phyloP scores from a whole-genome alignment of 441 rosid genomes.

The Jatropha podagrica region DNA sequence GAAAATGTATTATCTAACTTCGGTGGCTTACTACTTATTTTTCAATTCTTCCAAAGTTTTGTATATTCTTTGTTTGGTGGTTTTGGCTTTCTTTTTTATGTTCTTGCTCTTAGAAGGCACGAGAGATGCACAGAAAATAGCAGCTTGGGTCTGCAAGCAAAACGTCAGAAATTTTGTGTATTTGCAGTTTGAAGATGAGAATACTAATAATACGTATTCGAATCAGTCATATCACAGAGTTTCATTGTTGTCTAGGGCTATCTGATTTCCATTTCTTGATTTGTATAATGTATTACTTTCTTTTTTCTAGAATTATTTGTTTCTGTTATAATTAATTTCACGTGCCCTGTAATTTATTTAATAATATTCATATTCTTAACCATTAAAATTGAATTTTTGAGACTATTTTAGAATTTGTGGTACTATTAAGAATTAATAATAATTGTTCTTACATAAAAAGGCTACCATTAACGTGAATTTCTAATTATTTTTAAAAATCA shows the following conservation, averaged over 20 bases:
- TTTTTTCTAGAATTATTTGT: too few relatives aligned
- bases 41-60: conserved; percentile 25
- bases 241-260: background rate
- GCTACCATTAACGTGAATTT: too few relatives aligned
- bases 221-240: conserved; percentile 19
- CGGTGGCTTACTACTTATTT: conserved; percentile 33
- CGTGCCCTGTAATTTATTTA: background rate
- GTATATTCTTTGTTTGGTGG: conserved; percentile 24
- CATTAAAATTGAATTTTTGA: too few relatives aligned
- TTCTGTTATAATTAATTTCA: background rate
- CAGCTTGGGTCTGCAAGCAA: conserved; percentile 16
- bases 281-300: too few relatives aligned
- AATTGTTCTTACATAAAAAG: too few relatives aligned
- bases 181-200: conserved; percentile 10
- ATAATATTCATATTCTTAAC: too few relatives aligned
- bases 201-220: background rate
- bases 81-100: conserved; percentile 22
- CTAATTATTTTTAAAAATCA: too few relatives aligned
- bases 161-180: conserved; percentile 7
- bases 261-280: background rate
- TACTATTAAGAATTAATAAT: too few relatives aligned
- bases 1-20: conserved; percentile 26
- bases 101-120: conserved; percentile 3
- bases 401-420: too few relatives aligned
- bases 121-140: conserved; percentile 10